Evolutionary conservation across 257 asterid genomes (phyloP).

Genomic region (Hygrophila difformis): DNA sequence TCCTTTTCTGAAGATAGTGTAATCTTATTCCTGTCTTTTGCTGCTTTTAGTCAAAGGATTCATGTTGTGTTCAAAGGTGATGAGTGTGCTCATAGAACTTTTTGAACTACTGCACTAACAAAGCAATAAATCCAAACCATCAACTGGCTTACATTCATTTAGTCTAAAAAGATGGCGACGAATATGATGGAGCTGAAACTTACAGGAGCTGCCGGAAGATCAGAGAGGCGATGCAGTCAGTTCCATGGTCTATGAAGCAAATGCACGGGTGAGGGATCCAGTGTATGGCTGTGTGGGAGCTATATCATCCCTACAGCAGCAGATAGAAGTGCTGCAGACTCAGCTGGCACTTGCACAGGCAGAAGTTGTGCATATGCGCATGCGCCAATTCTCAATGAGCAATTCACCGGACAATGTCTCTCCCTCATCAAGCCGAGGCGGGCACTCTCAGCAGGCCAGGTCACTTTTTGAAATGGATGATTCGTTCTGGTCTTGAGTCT

Average conservation of each 20-base stretch:
- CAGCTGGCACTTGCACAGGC: slow-evolving; percentile 57
- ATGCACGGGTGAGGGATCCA: slow-evolving; percentile 56
- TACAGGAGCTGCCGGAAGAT: slow-evolving; percentile 48
- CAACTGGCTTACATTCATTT: too few species aligned
- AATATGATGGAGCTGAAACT: background rate
- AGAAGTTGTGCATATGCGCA: slow-evolving; percentile 59
- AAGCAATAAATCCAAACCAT: too few species aligned
- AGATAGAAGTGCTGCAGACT: slow-evolving; percentile 43
- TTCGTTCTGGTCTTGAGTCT: slow-evolving; percentile 42
- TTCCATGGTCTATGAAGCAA: slow-evolving; percentile 63
- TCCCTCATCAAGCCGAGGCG: slow-evolving; percentile 37
- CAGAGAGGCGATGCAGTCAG: slow-evolving; percentile 59
- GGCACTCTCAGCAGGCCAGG: slow-evolving; percentile 38
- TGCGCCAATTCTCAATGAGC: slow-evolving; percentile 52
- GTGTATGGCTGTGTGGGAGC: slow-evolving; percentile 68
- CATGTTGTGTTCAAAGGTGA: too few species aligned
- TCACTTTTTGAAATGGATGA: slow-evolving; percentile 59
- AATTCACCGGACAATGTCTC: too few species aligned
- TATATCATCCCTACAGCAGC: slow-evolving; percentile 53
- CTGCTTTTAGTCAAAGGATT: too few species aligned
- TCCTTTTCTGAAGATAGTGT: too few species aligned
- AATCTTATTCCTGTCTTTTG: too few species aligned
- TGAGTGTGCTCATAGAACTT: too few species aligned
- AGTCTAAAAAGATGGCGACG: too few species aligned
- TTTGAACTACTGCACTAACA: too few species aligned